These are phyloP conservation scores for Syncephalastrum monosporum DNA, from an alignment of 371 early-diverging fungal genomes.

Conservation along the genomic window DNA sequence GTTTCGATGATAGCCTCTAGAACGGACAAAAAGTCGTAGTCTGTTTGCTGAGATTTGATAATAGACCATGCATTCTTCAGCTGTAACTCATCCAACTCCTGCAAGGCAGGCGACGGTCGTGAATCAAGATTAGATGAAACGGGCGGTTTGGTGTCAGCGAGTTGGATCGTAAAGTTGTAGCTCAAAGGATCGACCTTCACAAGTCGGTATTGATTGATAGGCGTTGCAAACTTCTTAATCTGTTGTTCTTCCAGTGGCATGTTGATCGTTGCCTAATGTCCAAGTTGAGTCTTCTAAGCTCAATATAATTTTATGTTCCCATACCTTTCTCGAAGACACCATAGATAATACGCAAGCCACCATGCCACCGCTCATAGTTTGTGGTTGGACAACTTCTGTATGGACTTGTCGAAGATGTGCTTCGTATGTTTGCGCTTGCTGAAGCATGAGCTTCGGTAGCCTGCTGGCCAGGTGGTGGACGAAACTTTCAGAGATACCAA, in stretches of 20 bases:
- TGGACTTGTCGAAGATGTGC: conserved; percentile 12
- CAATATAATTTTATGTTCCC: not conserved
- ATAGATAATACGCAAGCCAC: conserved; percentile 32
- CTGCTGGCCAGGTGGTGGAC: conserved; percentile 14
- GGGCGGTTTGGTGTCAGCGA: no score
- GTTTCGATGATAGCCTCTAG: conserved; percentile 11
- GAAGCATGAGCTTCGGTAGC: conserved; percentile 18
- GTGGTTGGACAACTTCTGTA: conserved; percentile 3
- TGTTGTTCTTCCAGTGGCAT: no score
- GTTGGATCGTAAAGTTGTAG: no score
- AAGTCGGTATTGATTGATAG: no score
- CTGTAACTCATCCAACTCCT: no score
- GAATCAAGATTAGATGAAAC: no score
- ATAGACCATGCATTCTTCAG: conserved; percentile 70
- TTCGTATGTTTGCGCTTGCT: conserved; percentile 31
- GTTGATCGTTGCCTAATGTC: not conserved
- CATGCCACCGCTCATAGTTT: conserved; percentile 26
- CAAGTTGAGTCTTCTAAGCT: not conserved
- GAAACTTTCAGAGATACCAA: conserved; percentile 41
- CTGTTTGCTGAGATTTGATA: conserved; percentile 94
- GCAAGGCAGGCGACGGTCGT: no score
- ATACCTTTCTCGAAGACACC: conserved; percentile 28
- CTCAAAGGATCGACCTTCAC: no score
- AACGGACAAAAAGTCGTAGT: conserved; percentile 73
- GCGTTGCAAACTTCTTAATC: no score